A percentile compares a stretch with the other conserved stretches of the same genome.
These are phyloP conservation scores for Phytophthora citricola DNA, from an alignment of 352 stramenopile genomes.

Conservation along the genomic window DNA sequence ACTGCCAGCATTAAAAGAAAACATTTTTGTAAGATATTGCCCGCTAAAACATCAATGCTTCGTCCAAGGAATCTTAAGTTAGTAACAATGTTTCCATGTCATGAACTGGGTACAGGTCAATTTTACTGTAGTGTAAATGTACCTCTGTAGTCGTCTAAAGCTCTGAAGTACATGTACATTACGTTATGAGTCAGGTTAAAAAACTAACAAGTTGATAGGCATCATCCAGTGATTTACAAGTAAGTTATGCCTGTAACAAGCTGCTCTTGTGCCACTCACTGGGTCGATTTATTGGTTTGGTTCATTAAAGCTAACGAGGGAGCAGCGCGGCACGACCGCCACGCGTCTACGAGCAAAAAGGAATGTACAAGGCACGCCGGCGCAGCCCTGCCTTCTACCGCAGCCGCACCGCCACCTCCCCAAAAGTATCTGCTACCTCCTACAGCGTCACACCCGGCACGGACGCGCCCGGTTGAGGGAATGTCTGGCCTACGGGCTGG, in stretches of 20 bases:
- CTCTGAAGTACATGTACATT: too few relatives aligned
- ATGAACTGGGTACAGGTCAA: too few relatives aligned
- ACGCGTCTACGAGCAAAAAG: conserved; percentile 38
- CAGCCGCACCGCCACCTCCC: conserved; percentile 18
- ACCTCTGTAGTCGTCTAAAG: too few relatives aligned
- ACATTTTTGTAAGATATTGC: background rate
- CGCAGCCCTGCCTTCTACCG: conserved; percentile 15
- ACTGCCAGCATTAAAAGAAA: too few relatives aligned
- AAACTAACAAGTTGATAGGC: too few relatives aligned
- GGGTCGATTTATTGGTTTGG: conserved; percentile 22
- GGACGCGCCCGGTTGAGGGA: conserved; percentile 26
- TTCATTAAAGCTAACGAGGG: conserved; percentile 42
- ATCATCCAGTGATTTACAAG: too few relatives aligned
- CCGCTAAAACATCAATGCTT: too few relatives aligned
- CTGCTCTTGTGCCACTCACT: conserved; percentile 12
- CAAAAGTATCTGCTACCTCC: conserved; percentile 31
- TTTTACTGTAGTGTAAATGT: too few relatives aligned
- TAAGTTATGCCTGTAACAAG: too few relatives aligned
- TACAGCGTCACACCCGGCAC: conserved; percentile 52
- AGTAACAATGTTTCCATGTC: too few relatives aligned
- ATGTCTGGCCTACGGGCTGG: conserved; percentile 28
- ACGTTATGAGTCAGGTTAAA: too few relatives aligned
- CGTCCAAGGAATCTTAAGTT: too few relatives aligned
- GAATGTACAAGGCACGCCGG: conserved; percentile 37
- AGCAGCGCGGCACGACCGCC: conserved; percentile 19